A percentile compares a stretch with the other conserved stretches of the same genome.
phyloP scores from a whole-genome alignment of 2,329 filamentous ascomycete species.

The Calonectria ilicicola region DNA sequence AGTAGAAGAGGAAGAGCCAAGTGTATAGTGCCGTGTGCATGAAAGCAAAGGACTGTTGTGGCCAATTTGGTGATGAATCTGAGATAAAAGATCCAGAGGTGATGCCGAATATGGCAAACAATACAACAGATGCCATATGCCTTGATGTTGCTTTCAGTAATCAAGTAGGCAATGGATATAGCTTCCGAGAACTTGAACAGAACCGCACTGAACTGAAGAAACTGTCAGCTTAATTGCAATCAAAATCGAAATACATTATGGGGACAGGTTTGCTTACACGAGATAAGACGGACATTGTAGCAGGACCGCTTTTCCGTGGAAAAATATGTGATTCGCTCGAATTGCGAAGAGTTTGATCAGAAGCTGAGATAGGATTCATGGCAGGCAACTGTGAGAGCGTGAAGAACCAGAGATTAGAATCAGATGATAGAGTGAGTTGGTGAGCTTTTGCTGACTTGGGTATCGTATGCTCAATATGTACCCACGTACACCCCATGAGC shows the following conservation, averaged over 20 bases:
- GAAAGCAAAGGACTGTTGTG: neutral
- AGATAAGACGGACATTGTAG: neutral
- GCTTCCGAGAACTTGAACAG: neutral
- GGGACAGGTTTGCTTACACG: neutral
- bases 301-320: neutral
- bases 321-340: neutral
- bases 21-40: neutral
- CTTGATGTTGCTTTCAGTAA: constrained; percentile 6
- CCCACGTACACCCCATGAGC: too few relatives aligned
- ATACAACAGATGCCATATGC: neutral
- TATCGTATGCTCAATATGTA: neutral
- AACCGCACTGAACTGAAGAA: neutral
- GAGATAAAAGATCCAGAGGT: neutral
- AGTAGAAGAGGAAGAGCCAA: neutral
- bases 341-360: neutral
- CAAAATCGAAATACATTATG: neutral
- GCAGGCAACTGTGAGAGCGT: neutral
- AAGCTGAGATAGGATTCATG: neutral
- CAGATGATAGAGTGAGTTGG: neutral
- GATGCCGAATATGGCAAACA: neutral
- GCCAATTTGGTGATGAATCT: neutral
- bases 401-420: neutral
- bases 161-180: neutral
- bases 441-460: neutral
- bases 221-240: neutral